phyloP scores from a whole-genome alignment of 2,329 filamentous ascomycete genomes.

The Paecilomyces dactylethromorphus region DNA sequence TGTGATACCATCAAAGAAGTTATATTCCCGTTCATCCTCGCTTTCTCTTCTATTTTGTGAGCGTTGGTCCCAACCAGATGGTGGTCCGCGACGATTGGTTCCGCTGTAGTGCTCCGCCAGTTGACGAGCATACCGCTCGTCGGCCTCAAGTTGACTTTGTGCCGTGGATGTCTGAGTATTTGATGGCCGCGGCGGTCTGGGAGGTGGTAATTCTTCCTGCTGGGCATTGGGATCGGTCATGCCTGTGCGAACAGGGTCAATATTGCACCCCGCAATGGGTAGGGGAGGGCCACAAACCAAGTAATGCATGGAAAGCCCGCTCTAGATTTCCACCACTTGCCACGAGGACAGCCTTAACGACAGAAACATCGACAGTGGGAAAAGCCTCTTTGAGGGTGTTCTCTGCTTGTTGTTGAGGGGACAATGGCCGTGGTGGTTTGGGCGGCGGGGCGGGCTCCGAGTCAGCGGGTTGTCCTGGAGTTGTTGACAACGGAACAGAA shows the following conservation, averaged over 20 bases:
- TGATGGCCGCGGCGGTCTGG: conserved; percentile 72
- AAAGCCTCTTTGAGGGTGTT: conserved; percentile 90
- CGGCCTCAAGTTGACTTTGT: conserved; percentile 77
- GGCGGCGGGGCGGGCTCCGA: conserved; percentile 49
- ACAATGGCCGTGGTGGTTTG: conserved; percentile 79
- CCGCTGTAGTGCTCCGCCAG: conserved; percentile 81
- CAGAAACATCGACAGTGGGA: conserved; percentile 68
- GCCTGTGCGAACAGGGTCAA: conserved; percentile 38
- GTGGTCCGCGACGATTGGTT: conserved; percentile 23
- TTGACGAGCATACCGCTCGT: conserved; percentile 87
- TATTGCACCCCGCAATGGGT: neutral
- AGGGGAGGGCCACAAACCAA: conserved; percentile 51
- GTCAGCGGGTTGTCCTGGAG: conserved; percentile 20
- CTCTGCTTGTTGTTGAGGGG: conserved; percentile 76
- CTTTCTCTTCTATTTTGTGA: conserved; percentile 47
- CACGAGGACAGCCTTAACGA: conserved; percentile 80
- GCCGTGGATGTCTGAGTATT: conserved; percentile 48
- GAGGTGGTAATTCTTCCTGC: conserved; percentile 60
- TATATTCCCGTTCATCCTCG: conserved; percentile 69
- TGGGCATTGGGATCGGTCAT: conserved; percentile 74
- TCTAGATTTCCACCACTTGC: conserved; percentile 86
- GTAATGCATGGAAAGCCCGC: conserved; percentile 87
- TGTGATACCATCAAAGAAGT: conserved; percentile 70
- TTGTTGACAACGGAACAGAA: conserved; percentile 16
- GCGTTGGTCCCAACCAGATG: conserved; percentile 27